These are phyloP conservation scores for Trametes gibbosa DNA, from an alignment of 768 basidiomycete genomes.

Conservation along the genomic window DNA sequence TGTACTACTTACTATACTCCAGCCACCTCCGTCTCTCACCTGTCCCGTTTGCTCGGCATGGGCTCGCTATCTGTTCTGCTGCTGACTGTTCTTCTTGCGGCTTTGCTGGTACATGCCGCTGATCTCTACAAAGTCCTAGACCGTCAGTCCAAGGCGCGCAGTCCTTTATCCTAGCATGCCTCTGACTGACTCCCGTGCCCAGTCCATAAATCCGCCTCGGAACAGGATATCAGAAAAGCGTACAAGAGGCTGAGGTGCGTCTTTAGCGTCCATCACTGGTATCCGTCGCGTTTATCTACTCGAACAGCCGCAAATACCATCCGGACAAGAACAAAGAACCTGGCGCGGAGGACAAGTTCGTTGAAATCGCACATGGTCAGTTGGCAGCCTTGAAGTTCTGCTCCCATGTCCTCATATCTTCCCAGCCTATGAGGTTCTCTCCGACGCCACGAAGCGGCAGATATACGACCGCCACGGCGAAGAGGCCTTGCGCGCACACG, in stretches of 20 bases:
- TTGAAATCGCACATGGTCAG: conserved; percentile 86
- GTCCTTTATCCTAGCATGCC: conserved; percentile 17
- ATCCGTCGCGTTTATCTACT: not conserved
- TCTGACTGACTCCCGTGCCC: conserved; percentile 22
- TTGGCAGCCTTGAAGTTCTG: not conserved
- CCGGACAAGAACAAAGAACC: conserved; percentile 94
- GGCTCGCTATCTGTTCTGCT: conserved; percentile 26
- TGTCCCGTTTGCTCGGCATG: conserved; percentile 23
- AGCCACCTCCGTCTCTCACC: not conserved
- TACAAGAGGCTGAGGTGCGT: conserved; percentile 81
- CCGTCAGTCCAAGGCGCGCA: conserved; percentile 52
- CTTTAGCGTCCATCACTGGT: too few relatives aligned
- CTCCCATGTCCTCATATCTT: not conserved
- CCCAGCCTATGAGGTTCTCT: conserved; percentile 91
- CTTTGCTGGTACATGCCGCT: conserved; percentile 45
- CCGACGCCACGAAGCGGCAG: conserved; percentile 84
- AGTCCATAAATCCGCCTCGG: conserved; percentile 77
- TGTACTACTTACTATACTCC: not conserved
- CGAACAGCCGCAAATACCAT: conserved; percentile 44
- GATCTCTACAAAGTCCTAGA: conserved; percentile 85
- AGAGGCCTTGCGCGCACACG: conserved; percentile 91
- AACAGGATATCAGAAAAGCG: conserved; percentile 86
- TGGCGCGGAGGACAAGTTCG: conserved; percentile 80
- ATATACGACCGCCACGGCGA: conserved; percentile 96
- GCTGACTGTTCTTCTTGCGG: conserved; percentile 32